Evolutionary conservation across 176 grass and related monocot genomes (phyloP).

Genomic region (Puccinellia tenuiflora): DNA sequence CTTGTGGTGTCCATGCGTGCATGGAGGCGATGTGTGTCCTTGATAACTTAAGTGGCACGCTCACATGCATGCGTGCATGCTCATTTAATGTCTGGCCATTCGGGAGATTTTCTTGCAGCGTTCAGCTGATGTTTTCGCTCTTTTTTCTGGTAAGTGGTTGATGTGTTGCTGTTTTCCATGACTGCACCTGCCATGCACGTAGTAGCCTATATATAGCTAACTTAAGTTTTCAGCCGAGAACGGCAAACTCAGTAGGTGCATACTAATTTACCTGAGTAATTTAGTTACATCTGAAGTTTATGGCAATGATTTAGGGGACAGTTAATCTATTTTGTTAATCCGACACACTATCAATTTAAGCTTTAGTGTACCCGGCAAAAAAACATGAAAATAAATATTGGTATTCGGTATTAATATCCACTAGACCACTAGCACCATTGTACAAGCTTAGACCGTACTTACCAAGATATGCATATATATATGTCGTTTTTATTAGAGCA

Average conservation of each 20-base stretch:
- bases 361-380: too few species aligned
- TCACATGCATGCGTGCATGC: conserved; percentile 16
- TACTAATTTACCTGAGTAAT: background rate
- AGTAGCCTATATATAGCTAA: background rate
- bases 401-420: too few species aligned
- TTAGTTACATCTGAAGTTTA: background rate
- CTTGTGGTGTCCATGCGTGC: conserved; percentile 15
- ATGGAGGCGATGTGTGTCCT: conserved; percentile 18
- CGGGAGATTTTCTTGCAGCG: background rate
- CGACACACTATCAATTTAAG: too few species aligned
- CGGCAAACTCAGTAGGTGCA: background rate
- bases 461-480: background rate
- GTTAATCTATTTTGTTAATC: too few species aligned
- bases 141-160: background rate
- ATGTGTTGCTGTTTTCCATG: background rate
- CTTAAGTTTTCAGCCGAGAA: background rate
- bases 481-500: background rate
- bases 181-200: background rate
- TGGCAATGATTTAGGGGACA: background rate
- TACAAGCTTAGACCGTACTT: background rate
- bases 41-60: conserved; percentile 16
- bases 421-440: too few species aligned
- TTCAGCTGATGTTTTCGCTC: background rate
- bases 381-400: too few species aligned
- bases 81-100: conserved; percentile 16